phyloP scores from a whole-genome alignment of 352 stramenopile genomes.

The Phytopythium kandeliae region DNA sequence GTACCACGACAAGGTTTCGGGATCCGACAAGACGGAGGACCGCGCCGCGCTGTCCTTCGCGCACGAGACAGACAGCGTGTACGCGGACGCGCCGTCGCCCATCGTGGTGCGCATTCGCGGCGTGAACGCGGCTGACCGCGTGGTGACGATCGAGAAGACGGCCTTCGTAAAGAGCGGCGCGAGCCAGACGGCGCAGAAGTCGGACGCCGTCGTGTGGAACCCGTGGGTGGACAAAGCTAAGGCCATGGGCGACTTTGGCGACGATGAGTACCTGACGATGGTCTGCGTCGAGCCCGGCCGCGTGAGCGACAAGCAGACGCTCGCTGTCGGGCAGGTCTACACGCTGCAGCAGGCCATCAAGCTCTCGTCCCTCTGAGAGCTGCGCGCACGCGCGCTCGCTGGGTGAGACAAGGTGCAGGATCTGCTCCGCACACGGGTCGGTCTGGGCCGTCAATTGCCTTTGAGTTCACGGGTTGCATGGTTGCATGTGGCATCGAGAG shows the following conservation, averaged over 20 bases:
- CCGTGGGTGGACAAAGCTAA: constrained; percentile 92
- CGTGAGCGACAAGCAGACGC: constrained; percentile 63
- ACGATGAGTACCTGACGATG: constrained; percentile 94
- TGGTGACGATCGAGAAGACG: constrained; percentile 73
- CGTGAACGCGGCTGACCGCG: constrained; percentile 34
- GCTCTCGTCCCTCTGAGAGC: constrained; percentile 34
- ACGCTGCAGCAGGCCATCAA: constrained; percentile 67
- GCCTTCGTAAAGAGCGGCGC: constrained; percentile 47
- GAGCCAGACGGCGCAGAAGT: constrained; percentile 23
- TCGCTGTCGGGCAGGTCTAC: constrained; percentile 46
- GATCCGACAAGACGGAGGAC: constrained; percentile 46
- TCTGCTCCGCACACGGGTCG: too few relatives aligned
- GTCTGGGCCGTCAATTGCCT: too few relatives aligned
- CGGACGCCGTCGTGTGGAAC: constrained; percentile 93
- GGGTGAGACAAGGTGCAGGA: too few relatives aligned
- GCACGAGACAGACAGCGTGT: constrained; percentile 88
- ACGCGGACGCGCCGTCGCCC: constrained; percentile 58
- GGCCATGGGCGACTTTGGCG: constrained; percentile 91
- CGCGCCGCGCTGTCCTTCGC: constrained; percentile 57
- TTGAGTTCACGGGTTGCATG: too few relatives aligned
- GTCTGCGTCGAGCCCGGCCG: constrained; percentile 94
- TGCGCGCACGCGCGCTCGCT: too few relatives aligned
- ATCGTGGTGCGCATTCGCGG: constrained; percentile 66
- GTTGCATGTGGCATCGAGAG: too few relatives aligned
- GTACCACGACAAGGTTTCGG: constrained; percentile 89